phyloP scores from a whole-genome alignment of 2,329 filamentous ascomycete species.

The Apiospora kogelbergensis region DNA sequence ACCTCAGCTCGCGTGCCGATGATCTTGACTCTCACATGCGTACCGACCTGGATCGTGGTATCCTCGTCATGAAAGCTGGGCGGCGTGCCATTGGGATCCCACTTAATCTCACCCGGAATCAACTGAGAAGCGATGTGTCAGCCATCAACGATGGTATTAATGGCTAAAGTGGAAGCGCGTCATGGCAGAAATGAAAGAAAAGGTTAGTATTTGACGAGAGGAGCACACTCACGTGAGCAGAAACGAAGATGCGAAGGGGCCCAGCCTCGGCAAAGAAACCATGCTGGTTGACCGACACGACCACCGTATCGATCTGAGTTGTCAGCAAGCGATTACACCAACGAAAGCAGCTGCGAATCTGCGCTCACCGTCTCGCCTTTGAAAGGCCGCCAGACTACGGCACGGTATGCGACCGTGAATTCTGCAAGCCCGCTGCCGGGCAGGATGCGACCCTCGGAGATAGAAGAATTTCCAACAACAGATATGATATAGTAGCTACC shows the following conservation, averaged over 20 bases:
- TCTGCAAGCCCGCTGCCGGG: constrained; percentile 90
- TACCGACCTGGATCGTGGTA: constrained; percentile 91
- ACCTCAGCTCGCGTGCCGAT: constrained; percentile 93
- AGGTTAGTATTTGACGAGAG: constrained; percentile 1
- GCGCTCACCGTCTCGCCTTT: constrained; percentile 89
- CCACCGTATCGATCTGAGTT: constrained; percentile 85
- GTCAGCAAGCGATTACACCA: constrained; percentile 17
- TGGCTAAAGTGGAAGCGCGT: neutral
- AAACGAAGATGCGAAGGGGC: constrained; percentile 76
- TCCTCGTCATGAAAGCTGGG: constrained; percentile 95
- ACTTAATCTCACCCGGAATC: constrained; percentile 90
- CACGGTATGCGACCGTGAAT: constrained; percentile 92
- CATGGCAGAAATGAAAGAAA: neutral
- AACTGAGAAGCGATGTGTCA: constrained; percentile 51
- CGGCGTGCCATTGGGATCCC: constrained; percentile 93
- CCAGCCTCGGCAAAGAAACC: constrained; percentile 89
- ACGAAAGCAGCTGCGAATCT: constrained; percentile 20
- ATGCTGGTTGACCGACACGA: constrained; percentile 85
- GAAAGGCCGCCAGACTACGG: constrained; percentile 97
- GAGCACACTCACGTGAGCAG: constrained; percentile 64
- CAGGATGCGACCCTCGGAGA: constrained; percentile 89
- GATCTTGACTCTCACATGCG: constrained; percentile 90
- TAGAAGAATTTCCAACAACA: constrained; percentile 94
- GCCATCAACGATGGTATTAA: neutral
- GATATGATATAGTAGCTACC: constrained; percentile 97